Base-by-base conservation (phyloP, 441 rosid species). In the Isatis lusitanica region DNA sequence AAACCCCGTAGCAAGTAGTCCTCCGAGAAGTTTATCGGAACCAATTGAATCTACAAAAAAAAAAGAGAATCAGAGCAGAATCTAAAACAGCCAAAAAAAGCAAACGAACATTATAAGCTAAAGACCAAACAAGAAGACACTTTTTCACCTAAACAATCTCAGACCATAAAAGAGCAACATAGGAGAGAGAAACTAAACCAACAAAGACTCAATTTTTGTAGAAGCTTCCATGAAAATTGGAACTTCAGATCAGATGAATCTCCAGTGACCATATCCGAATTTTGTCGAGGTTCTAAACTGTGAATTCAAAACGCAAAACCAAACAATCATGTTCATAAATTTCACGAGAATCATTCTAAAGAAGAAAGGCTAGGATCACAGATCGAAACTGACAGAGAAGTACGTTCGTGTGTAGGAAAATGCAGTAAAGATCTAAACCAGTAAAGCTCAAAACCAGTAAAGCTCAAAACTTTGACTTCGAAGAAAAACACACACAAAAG, bases 1-100 rank as follows among this genome's bases (percentile, higher is more conserved):
- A 56, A 90, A 88, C 21, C 90, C 93, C 59, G 70, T 24, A 64
- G 86, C 83, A 60, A 92, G 88, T 70, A 90, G 88, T 70, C 96
- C 96, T 47, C 83, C 85, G 3, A 85, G 84, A 70, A 90, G 78
- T 62, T 62, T 77, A 40, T 75, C 75, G 7, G 74, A 57, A 76
- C 52, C 76, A 55, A 58, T 84, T 24, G 80, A 80, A 55, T 70
- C 81, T 76, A 75, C 38, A 26, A 60, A 68, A 63, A 9, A 9
- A 31, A 63, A 71, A 40, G 2, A 55, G 60, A 63, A 30, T 61
- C 64, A 63, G 5, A 69, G 9, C 1, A 15, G 12, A 63, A 57
- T 53, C 36, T 21, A 47, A 21, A 70, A 10, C 9, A 1, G n/a
- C 18, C 3, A n/a, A 59, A 55, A 39, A 43, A 12, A 33, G 3